phyloP scores from a whole-genome alignment of 257 asterid genomes.

The Knoxia roxburghii region DNA sequence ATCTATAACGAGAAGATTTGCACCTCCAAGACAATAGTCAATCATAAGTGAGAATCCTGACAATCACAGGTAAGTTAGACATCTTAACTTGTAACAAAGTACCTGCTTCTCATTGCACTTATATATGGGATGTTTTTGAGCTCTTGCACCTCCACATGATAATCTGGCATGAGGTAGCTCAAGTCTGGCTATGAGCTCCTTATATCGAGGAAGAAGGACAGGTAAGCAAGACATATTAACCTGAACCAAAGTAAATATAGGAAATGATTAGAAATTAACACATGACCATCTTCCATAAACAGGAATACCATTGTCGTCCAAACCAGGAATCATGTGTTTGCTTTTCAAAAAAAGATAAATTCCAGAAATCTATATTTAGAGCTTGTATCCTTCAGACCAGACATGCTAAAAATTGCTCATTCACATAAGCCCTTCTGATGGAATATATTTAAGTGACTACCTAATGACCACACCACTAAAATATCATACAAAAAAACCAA shows the following conservation, averaged over 20 bases:
- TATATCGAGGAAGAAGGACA: slow-evolving; percentile 56
- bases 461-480: not conserved
- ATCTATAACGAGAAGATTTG: too few species aligned
- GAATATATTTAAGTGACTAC: not conserved
- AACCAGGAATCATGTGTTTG: not conserved
- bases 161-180: slow-evolving; percentile 57
- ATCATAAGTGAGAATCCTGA: not conserved
- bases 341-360: not conserved
- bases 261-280: not conserved
- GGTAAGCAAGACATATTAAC: slow-evolving; percentile 64
- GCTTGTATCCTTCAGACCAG: not conserved
- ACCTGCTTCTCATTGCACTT: slow-evolving; percentile 88
- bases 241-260: slow-evolving; percentile 29
- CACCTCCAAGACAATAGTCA: too few species aligned
- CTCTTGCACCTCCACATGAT: slow-evolving; percentile 39
- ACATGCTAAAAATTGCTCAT: not conserved
- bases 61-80: not conserved
- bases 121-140: slow-evolving; percentile 64
- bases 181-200: slow-evolving; percentile 62
- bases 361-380: not conserved
- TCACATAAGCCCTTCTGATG: not conserved
- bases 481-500: slow-evolving; percentile 22
- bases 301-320: not conserved
- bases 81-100: not conserved
- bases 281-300: not conserved